These are phyloP conservation scores for Parastagonospora avenae DNA, from an alignment of 2,329 filamentous ascomycete species.

Conservation along the genomic window DNA sequence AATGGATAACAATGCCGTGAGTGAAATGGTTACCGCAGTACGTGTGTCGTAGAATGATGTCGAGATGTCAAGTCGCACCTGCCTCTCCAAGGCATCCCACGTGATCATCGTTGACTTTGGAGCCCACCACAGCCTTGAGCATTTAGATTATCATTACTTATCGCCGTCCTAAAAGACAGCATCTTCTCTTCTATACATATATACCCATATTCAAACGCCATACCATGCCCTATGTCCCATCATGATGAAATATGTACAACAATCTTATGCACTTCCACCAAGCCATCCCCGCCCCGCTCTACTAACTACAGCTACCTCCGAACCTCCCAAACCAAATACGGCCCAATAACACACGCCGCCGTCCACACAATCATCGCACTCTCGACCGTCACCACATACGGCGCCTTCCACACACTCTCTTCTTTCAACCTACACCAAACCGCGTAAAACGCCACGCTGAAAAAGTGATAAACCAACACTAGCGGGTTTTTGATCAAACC, in stretches of 20 bases:
- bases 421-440: conserved; percentile 71
- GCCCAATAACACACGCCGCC: conserved; percentile 80
- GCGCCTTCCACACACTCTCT: conserved; percentile 49
- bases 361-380: conserved; percentile 76
- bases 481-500: conserved; percentile 79
- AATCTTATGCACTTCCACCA: too few relatives aligned
- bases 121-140: not conserved
- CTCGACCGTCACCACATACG: conserved; percentile 64
- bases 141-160: not conserved
- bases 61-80: too few relatives aligned
- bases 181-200: not conserved
- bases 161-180: not conserved
- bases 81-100: too few relatives aligned
- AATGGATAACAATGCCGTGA: not conserved
- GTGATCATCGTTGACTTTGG: too few relatives aligned
- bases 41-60: too few relatives aligned
- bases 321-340: conserved; percentile 76
- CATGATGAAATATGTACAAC: not conserved
- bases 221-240: not conserved
- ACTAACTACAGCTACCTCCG: conserved; percentile 43
- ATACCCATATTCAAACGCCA: not conserved
- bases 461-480: conserved; percentile 90
- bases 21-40: too few relatives aligned
- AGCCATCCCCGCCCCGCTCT: too few relatives aligned
- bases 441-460: conserved; percentile 84